A percentile compares a stretch with the other conserved stretches of the same genome.
phyloP scores from a whole-genome alignment of 108 stramenopile species.

The Schizochytrium sp. region DNA sequence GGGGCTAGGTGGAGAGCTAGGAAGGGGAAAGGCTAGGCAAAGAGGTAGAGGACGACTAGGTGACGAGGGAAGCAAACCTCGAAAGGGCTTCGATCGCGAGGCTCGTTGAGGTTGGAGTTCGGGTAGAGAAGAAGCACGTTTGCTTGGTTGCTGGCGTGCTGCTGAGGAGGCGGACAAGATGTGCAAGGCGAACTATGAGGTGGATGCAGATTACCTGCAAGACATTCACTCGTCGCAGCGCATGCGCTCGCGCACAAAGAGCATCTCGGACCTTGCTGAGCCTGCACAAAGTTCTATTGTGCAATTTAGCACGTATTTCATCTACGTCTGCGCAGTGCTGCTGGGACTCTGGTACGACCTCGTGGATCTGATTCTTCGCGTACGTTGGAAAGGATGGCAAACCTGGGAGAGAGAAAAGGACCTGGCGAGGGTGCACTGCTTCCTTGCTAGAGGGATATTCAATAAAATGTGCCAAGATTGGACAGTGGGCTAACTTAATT shows the following conservation, averaged over 20 bases:
- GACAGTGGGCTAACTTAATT: no score
- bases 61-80: no score
- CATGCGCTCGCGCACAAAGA: constrained; percentile 34
- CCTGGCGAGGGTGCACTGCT: no score
- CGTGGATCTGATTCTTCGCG: constrained; percentile 5
- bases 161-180: background rate
- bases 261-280: constrained; percentile 60
- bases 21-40: no score
- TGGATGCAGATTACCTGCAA: background rate
- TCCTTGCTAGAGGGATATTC: no score
- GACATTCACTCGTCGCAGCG: background rate
- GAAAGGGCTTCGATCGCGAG: no score
- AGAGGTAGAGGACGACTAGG: no score
- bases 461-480: no score
- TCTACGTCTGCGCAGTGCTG: constrained; percentile 22
- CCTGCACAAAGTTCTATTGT: constrained; percentile 55
- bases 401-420: background rate
- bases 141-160: no score
- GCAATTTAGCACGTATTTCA: constrained; percentile 54
- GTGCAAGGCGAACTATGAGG: background rate
- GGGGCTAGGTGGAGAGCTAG: no score
- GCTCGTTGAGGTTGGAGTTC: no score
- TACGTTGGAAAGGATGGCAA: background rate
- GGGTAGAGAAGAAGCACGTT: no score
- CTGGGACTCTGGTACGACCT: constrained; percentile 54